Evolutionary conservation across 2,329 filamentous ascomycete genomes (phyloP).

Genomic region (Aureobasidium melanogenum): DNA sequence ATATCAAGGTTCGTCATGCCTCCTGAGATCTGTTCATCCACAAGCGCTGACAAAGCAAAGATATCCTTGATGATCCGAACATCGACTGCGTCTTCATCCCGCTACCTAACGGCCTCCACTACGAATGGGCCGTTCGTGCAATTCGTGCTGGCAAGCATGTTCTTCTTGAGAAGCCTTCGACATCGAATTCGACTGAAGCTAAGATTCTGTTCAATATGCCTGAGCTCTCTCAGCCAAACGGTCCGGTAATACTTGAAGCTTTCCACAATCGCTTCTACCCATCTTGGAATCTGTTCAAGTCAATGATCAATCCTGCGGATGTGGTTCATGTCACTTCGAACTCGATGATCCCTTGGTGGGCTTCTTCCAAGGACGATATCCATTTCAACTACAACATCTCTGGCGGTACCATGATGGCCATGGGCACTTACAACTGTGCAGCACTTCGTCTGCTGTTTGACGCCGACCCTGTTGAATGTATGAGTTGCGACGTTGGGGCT

Average conservation of each 20-base stretch:
- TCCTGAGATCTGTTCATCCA: no score
- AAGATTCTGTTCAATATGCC: conserved; percentile 23
- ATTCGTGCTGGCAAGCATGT: conserved; percentile 44
- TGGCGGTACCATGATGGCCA: conserved; percentile 31
- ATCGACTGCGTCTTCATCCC: conserved; percentile 44
- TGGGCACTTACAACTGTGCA: neutral
- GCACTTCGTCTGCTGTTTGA: neutral
- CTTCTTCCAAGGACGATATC: conserved; percentile 25
- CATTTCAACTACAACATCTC: conserved; percentile 31
- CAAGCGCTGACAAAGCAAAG: neutral
- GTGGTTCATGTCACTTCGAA: neutral
- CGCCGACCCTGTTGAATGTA: neutral
- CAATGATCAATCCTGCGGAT: conserved; percentile 24
- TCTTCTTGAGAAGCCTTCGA: conserved; percentile 43
- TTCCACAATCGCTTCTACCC: conserved; percentile 38
- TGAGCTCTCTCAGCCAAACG: conserved; percentile 17
- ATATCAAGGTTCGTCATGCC: conserved; percentile 16
- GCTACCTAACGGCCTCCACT: conserved; percentile 32
- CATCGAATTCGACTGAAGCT: conserved; percentile 40
- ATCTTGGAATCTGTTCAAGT: conserved; percentile 28
- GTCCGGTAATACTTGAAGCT: conserved; percentile 45
- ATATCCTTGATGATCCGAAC: conserved; percentile 30
- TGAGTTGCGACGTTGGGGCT: neutral
- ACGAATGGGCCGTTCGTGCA: conserved; percentile 40
- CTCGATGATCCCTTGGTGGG: neutral